phyloP scores from a whole-genome alignment of 352 stramenopile genomes.

The Globisporangium orthogonon region DNA sequence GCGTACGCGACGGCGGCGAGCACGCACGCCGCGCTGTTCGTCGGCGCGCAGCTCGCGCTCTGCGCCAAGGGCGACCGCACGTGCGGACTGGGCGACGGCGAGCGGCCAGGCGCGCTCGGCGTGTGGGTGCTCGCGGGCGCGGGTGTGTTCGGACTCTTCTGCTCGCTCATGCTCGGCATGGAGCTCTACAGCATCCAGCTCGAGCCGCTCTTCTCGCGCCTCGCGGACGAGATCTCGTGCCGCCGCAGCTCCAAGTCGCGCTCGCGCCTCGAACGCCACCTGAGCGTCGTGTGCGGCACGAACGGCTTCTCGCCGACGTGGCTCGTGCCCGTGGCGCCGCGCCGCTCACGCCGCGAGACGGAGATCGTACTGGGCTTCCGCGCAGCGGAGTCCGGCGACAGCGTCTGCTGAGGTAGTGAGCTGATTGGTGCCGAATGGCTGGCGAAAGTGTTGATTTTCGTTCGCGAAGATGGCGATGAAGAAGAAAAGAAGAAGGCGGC shows the following conservation, averaged over 20 bases:
- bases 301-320: constrained; percentile 59
- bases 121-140: constrained; percentile 59
- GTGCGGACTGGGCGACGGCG: constrained; percentile 56
- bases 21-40: constrained; percentile 41
- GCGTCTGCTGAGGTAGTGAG: background rate
- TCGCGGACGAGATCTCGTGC: constrained; percentile 47
- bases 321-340: constrained; percentile 47
- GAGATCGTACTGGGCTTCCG: constrained; percentile 60
- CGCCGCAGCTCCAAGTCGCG: constrained; percentile 53
- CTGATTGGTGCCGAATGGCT: too few relatives aligned
- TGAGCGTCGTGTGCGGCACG: constrained; percentile 75
- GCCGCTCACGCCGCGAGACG: constrained; percentile 39
- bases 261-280: constrained; percentile 50
- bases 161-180: constrained; percentile 69
- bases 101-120: constrained; percentile 57
- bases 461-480: background rate
- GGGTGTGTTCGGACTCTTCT: constrained; percentile 73
- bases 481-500: background rate
- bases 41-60: constrained; percentile 39
- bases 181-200: constrained; percentile 74
- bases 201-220: constrained; percentile 42
- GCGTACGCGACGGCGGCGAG: constrained; percentile 64
- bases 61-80: constrained; percentile 27
- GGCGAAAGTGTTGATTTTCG: background rate
- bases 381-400: background rate